These are phyloP conservation scores for Ajuga chamaepitys DNA, from an alignment of 257 asterid species.

Conservation along the genomic window DNA sequence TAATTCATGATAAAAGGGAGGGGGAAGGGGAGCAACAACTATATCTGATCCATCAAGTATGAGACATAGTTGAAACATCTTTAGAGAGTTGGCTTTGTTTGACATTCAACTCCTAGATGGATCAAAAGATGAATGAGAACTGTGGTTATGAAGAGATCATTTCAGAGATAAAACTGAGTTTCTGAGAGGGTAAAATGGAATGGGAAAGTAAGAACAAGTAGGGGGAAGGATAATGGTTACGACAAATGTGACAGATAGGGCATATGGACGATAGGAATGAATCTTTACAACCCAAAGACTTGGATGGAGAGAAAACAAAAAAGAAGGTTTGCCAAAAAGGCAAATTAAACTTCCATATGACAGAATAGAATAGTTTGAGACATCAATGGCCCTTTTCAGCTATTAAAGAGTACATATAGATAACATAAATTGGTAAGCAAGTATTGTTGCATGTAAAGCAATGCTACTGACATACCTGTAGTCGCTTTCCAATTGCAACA, in stretches of 20 bases:
- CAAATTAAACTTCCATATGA: neutral
- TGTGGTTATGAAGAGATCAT: neutral
- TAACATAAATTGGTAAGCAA: slow-evolving; percentile 1
- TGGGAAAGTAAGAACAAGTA: neutral
- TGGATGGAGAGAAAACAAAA: slow-evolving; percentile 4
- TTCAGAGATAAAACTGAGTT: neutral
- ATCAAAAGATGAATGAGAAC: neutral
- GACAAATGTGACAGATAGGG: neutral
- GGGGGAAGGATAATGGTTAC: neutral
- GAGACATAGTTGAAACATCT: neutral
- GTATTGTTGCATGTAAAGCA: slow-evolving; percentile 10
- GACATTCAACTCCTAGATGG: neutral
- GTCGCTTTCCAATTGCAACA: slow-evolving; percentile 80
- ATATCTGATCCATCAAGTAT: neutral
- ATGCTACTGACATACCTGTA: slow-evolving; percentile 47
- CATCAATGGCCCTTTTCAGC: neutral
- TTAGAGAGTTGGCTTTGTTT: neutral
- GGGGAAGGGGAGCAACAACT: neutral
- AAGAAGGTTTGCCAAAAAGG: neutral
- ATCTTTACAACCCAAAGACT: neutral
- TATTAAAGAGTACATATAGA: neutral
- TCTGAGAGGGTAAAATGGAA: neutral
- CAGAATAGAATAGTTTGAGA: neutral
- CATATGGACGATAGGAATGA: neutral
- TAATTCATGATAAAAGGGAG: neutral